Evolutionary conservation across 2,329 filamentous ascomycete genomes (phyloP).

Genomic region (Knoxdaviesia proteae): DNA sequence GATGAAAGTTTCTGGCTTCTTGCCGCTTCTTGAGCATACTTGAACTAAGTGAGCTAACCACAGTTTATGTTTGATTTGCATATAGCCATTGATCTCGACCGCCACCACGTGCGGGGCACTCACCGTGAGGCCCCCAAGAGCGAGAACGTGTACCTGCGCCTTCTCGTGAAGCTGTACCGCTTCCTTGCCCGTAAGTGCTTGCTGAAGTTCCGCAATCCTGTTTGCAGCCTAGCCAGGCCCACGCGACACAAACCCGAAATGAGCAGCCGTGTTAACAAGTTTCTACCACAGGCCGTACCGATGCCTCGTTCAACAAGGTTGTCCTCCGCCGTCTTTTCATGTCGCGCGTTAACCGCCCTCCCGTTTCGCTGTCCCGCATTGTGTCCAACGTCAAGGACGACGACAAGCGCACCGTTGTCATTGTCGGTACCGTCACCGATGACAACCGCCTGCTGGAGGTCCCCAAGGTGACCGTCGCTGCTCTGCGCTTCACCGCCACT

Average conservation of each 20-base stretch:
- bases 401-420: slow-evolving; percentile 71
- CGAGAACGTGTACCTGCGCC: slow-evolving; percentile 93
- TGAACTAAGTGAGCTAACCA: slow-evolving; percentile 40
- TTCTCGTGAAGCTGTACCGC: slow-evolving; percentile 95
- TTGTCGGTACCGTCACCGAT: slow-evolving; percentile 91
- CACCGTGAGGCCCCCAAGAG: slow-evolving; percentile 94
- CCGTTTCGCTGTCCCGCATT: slow-evolving; percentile 86
- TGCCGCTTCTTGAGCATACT: slow-evolving; percentile 37
- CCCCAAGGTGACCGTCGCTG: slow-evolving; percentile 85
- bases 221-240: background rate
- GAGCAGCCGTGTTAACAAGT: slow-evolving; percentile 1
- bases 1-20: background rate
- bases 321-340: slow-evolving; percentile 94
- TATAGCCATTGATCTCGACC: slow-evolving; percentile 52
- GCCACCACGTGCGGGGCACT: slow-evolving; percentile 46
- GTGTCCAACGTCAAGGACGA: slow-evolving; percentile 45
- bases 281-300: slow-evolving; percentile 55
- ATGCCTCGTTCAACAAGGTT: slow-evolving; percentile 96
- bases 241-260: background rate
- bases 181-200: slow-evolving; percentile 71
- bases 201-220: background rate
- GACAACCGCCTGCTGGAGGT: slow-evolving; percentile 84
- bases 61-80: slow-evolving; percentile 15
- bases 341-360: slow-evolving; percentile 95
- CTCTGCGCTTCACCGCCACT: slow-evolving; percentile 89